Base-by-base conservation (phyloP, 257 asterid species). In the Solanum pimpinellifolium region DNA sequence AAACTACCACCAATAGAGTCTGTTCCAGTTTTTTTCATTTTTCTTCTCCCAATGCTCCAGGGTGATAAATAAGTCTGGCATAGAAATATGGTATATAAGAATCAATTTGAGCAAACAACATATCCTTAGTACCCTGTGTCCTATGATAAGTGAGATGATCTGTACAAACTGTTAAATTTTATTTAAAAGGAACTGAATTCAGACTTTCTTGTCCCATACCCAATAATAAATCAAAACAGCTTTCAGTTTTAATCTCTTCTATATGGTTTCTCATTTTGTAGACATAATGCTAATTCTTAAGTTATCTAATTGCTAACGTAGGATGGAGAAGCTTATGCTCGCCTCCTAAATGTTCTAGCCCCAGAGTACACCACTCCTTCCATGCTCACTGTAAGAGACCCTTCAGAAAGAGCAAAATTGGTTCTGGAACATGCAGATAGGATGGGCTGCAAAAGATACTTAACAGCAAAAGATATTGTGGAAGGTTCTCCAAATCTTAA, bases 271-370 rank as follows among this genome's bases (percentile, higher is more conserved):
- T 31, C 65, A 9, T 46, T 46, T 46, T 31, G 72, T 35, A 47
- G 42, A 81, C 60, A 85, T 85, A 31, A 39, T 33, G 41, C 83
- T 75, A 62, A 76, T 75, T 65, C 86, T 85, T 82, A 86, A 75
- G 65, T 33, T 62, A 37, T 59, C 86, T 62, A 86, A 88, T 35
- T 91, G 70, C 82, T 89, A 70, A 46, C 88, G 89, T 90, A 95
- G 99, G 98, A 97, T 85, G 98, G 98, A 65, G 97, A 95, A 89
- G 99, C 98, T 62, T 97, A 95, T 88, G 98, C 96, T 85, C 93
- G 92, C 91, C 90, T 97, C 95, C 97, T 97, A 81, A 95, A 94
- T 90, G 94, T 94, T 86, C 95, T 97, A 80, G 98, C 99, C 37
- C 99, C 99, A 2, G 99, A 97, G 90, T 93, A 89, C 83, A 93